phyloP scores from a whole-genome alignment of 139 green algal genomes.

The Mesotaenium endlicherianum region DNA sequence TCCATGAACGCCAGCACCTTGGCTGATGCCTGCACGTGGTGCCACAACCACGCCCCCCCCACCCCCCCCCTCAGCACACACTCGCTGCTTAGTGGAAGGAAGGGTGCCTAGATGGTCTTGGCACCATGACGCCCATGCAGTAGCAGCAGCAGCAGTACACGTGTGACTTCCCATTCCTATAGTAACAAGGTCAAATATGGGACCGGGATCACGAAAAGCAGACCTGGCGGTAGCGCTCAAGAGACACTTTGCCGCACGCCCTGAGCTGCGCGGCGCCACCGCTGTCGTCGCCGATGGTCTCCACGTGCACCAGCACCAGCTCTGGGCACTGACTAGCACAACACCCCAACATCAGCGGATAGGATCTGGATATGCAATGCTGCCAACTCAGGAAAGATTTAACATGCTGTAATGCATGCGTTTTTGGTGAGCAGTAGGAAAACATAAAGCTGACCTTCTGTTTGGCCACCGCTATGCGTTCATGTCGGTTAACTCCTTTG shows the following conservation, averaged over 20 bases:
- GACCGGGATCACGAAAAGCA: too few relatives aligned
- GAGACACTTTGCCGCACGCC: constrained; percentile 27
- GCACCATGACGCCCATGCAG: too few relatives aligned
- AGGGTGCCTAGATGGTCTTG: too few relatives aligned
- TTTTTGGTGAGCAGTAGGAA: background rate
- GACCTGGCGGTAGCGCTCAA: constrained; percentile 47
- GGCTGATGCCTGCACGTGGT: constrained; percentile 14
- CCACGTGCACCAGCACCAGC: constrained; percentile 79
- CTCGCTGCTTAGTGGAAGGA: too few relatives aligned
- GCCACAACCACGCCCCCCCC: background rate
- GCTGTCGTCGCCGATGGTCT: constrained; percentile 70
- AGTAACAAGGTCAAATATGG: too few relatives aligned
- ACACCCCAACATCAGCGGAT: background rate
- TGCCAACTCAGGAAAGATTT: background rate
- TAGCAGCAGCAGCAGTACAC: too few relatives aligned
- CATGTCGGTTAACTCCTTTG: constrained; percentile 74
- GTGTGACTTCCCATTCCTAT: too few relatives aligned
- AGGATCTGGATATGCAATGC: background rate
- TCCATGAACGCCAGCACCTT: constrained; percentile 58
- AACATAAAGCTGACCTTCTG: constrained; percentile 13
- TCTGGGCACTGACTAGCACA: constrained; percentile 68
- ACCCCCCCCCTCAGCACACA: too few relatives aligned
- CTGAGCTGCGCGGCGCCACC: background rate
- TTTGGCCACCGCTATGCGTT: constrained; percentile 70
- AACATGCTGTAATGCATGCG: background rate